phyloP scores from a whole-genome alignment of 2,329 filamentous ascomycete genomes.

The Orbilia blumenaviensis region DNA sequence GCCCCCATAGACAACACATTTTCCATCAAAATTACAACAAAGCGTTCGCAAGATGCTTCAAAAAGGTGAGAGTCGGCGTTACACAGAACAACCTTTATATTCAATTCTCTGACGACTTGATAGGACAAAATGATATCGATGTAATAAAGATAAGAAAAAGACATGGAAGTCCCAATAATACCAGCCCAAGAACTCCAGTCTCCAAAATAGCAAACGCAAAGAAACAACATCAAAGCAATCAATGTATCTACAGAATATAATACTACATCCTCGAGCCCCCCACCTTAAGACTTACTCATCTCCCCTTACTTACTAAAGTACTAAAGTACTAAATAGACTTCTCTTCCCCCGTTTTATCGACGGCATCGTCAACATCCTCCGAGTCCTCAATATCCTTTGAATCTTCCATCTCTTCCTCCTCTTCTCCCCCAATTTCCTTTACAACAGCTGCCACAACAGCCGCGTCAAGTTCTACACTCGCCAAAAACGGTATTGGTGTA shows the following conservation, averaged over 20 bases:
- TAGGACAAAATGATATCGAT: background rate
- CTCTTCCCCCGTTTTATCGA: background rate
- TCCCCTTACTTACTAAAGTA: too few relatives aligned
- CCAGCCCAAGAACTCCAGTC: conserved; percentile 13
- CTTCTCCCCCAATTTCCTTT: background rate
- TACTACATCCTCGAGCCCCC: background rate
- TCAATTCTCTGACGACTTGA: background rate
- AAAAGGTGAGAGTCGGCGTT: too few relatives aligned
- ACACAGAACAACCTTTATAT: background rate
- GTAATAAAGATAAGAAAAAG: background rate
- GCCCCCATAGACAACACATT: conserved; percentile 7
- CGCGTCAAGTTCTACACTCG: conserved; percentile 12
- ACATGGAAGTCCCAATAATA: conserved; percentile 4
- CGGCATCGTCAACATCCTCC: too few relatives aligned
- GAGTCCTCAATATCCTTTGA: conserved; percentile 20
- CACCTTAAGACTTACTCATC: too few relatives aligned
- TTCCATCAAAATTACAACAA: conserved; percentile 16
- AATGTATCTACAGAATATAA: background rate
- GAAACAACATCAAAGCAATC: background rate
- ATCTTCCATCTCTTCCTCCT: background rate
- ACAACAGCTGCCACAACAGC: background rate
- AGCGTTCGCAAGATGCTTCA: background rate
- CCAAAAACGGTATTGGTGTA: conserved; percentile 43
- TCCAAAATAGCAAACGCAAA: background rate
- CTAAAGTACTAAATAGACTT: too few relatives aligned